Base-by-base conservation (phyloP, 352 stramenopile genomes). In the Globisporangium megalacanthum region DNA sequence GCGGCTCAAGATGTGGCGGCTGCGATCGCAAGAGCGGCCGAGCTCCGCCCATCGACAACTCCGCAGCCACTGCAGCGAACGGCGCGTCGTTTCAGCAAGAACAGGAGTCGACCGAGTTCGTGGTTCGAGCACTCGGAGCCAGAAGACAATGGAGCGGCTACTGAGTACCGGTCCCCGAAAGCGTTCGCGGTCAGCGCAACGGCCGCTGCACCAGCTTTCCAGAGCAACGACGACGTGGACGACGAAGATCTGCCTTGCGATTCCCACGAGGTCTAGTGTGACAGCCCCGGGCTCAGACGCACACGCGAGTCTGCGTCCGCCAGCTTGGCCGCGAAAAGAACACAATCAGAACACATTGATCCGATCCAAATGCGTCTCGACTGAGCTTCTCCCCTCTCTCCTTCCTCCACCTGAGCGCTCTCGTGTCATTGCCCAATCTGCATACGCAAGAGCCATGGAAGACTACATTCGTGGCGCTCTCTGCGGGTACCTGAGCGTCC, bases 401-500 rank as follows among this genome's bases (percentile, higher is more conserved):
- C 41, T 17, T 13, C 22, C 13, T 29, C 44, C 22, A 25, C 14
- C 8, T 7, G n/a, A 19, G 44, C 22, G 44, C 17, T 19, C n/a
- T 29, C 22, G 3, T 3, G n/a, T 22, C 22, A 33, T 15, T 20
- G 6, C 47, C n/a, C 25, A 13, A 37, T 7, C 47, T 22, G 29
- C 13, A 56, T 29, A 20, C 20, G 4, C 36, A 46, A 44, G 19
- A 14, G 49, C 7, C 25, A 87, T 88, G 77, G 79, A 89, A 44
- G 77, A 89, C 55, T 89, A 89, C 64, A 87, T 89, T 42, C 75
- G 76, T 44, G 79, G 79, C 6, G 64, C 88, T 20, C 50, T 89
- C 15, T 89, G 79, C 25, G 79, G 79, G 17, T 86, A 88, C 51
- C 58, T 89, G 54, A 70, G 68, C 14, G 79, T 88, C 11, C 79